Base-by-base conservation (phyloP, 2,329 filamentous ascomycete species). In the Colletotrichum endophyticum region DNA sequence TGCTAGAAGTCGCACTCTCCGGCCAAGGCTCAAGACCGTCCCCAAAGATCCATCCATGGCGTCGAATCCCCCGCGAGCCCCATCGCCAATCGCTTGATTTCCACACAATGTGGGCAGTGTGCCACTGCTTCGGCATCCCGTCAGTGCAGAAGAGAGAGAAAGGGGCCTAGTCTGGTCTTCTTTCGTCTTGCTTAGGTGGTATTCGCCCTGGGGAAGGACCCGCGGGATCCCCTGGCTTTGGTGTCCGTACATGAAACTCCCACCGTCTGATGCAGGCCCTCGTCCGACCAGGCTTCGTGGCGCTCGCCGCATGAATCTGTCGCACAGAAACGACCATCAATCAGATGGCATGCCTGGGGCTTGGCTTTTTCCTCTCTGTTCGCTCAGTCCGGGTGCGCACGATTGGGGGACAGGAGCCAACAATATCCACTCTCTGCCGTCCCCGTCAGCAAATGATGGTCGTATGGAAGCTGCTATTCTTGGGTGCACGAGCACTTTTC, bases 221-320 rank as follows among this genome's bases (percentile, higher is more conserved):
- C 28, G 27, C 36, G 39, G 69, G 49, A 72, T 56, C 63, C 62
- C 62, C 53, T 36, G 61, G 30, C 61, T 28, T 13, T 61, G 59
- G 70, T 68, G 73, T 39, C 59, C 34, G 36, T 11, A 76, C 66
- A 70, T 76, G 74, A 76, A 76, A 76, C 74, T 61, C 64, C 74
- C 19, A 66, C 70, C 70, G 74, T 76, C 74, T 76, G 74, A 76
- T 73, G 59, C 74, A 73, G 16, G 57, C 59, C 74, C 70, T 73
- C 73, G 70, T 74, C 70, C 49, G 71, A 76, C 74, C 64, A 25
- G 44, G 64, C 64, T 61, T 66, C 57, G 70, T 70, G 70, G 59
- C 66, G 70, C 70, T 74, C 59, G 32, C 64, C 59, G 64, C 74
- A 76, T 76, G 74, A 76, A 73, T 76, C 49, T 66, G 74, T 73